A percentile compares a stretch with the other conserved stretches of the same genome.
Conservation (phyloP, 2,329 filamentous ascomycete genomes). For the Rhynchosporium secalis region DNA sequence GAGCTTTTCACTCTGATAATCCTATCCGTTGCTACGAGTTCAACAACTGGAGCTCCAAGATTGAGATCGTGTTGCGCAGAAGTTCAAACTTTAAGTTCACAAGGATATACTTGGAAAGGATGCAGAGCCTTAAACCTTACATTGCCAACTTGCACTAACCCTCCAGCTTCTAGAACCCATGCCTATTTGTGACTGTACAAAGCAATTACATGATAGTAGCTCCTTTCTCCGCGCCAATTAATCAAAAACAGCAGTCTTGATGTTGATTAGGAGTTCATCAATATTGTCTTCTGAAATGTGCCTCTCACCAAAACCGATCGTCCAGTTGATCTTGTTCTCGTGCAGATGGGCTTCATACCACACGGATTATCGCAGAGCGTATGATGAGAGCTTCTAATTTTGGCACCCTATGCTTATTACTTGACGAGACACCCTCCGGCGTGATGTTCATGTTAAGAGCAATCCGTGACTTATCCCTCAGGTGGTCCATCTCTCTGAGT, state of each 20-base stretch:
- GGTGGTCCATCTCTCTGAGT: slow-evolving; percentile 2
- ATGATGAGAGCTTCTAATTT: background rate
- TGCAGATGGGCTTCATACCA: slow-evolving; percentile 9
- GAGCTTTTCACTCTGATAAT: no score
- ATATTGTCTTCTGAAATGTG: background rate
- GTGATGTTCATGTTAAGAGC: slow-evolving; percentile 15
- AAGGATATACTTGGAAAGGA: no score
- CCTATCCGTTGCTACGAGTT: no score
- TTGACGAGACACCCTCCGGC: background rate
- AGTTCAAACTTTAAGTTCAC: no score
- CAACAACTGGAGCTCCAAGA: no score
- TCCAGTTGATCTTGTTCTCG: slow-evolving; percentile 1
- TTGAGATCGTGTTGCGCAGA: no score
- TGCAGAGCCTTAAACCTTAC: no score
- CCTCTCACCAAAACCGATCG: slow-evolving; percentile 6
- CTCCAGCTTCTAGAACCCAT: no score
- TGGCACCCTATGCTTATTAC: background rate
- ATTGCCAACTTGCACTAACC: no score
- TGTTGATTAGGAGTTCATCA: background rate
- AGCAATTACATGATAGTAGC: background rate
- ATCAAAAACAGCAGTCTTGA: background rate
- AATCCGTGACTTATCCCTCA: background rate
- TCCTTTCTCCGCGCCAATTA: background rate
- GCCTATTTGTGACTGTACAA: background rate
- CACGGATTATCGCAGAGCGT: slow-evolving; percentile 11